Evolutionary conservation across 2,329 filamentous ascomycete genomes (phyloP).

Genomic region (Seiridium unicorne): DNA sequence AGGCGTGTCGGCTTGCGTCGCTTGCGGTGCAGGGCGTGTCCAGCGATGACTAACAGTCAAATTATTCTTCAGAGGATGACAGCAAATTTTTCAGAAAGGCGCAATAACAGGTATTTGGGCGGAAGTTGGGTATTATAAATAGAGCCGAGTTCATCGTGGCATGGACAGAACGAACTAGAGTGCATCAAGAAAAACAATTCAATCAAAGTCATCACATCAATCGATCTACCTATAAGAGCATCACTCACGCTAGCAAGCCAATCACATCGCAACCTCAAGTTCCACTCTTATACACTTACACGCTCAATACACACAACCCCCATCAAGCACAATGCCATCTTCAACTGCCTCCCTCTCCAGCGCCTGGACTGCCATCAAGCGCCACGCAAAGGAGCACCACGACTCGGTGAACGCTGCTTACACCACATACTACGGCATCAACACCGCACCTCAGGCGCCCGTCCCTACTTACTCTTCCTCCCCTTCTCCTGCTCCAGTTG

Average conservation of each 20-base stretch:
- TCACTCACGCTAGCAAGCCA: background rate
- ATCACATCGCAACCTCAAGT: conserved; percentile 1
- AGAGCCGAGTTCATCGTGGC: too few species aligned
- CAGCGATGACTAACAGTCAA: too few species aligned
- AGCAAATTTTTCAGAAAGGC: too few species aligned
- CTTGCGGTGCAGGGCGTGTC: too few species aligned
- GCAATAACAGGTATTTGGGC: too few species aligned
- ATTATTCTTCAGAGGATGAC: too few species aligned
- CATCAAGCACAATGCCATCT: background rate
- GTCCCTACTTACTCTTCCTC: background rate
- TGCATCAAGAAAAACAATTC: background rate
- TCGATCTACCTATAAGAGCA: background rate
- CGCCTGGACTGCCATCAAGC: conserved; percentile 10
- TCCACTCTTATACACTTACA: background rate
- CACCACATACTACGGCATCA: conserved; percentile 8
- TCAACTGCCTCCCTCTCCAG: background rate
- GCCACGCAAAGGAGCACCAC: conserved; percentile 12
- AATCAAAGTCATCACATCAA: background rate
- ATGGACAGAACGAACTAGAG: background rate
- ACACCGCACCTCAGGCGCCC: background rate
- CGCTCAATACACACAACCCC: background rate
- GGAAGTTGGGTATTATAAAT: too few species aligned
- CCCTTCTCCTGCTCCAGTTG: background rate
- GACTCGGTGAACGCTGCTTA: conserved; percentile 11
- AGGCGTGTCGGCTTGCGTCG: too few species aligned